Conservation (phyloP, 2,329 filamentous ascomycete species). For the Cercospora berteroae region DNA sequence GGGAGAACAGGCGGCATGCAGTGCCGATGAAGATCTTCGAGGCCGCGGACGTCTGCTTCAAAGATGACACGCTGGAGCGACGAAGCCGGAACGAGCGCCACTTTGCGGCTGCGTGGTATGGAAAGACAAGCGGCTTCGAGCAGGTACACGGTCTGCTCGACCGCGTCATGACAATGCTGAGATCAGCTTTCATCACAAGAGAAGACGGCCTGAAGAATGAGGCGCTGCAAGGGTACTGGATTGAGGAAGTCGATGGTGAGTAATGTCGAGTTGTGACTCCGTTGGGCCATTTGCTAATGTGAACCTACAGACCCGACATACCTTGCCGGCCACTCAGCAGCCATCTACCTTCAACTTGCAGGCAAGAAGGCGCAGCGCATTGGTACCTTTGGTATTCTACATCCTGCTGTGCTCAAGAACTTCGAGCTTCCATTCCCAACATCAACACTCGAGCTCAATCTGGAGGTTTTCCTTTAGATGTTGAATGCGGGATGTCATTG, state of each 20-base stretch:
- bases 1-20: conserved; percentile 85
- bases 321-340: conserved; percentile 84
- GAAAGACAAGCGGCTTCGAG: conserved; percentile 92
- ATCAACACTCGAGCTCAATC: conserved; percentile 89
- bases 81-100: conserved; percentile 90
- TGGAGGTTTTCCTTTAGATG: conserved; percentile 82
- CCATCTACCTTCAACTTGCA: conserved; percentile 71
- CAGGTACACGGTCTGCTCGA: conserved; percentile 92
- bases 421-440: conserved; percentile 92
- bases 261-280: conserved; percentile 11
- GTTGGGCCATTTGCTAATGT: conserved; percentile 15
- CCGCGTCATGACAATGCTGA: conserved; percentile 87
- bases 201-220: conserved; percentile 64
- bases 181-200: conserved; percentile 72
- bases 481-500: not conserved
- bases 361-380: conserved; percentile 70
- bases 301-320: conserved; percentile 70
- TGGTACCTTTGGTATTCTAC: conserved; percentile 89
- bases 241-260: conserved; percentile 80
- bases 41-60: conserved; percentile 86
- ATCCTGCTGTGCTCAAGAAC: conserved; percentile 88
- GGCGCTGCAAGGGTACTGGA: conserved; percentile 70
- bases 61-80: conserved; percentile 76
- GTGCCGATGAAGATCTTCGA: conserved; percentile 93
- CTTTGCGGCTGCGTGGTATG: conserved; percentile 94